Evolutionary conservation across 2,329 filamentous ascomycete genomes (phyloP).

Genomic region (Emergomyces orientalis): DNA sequence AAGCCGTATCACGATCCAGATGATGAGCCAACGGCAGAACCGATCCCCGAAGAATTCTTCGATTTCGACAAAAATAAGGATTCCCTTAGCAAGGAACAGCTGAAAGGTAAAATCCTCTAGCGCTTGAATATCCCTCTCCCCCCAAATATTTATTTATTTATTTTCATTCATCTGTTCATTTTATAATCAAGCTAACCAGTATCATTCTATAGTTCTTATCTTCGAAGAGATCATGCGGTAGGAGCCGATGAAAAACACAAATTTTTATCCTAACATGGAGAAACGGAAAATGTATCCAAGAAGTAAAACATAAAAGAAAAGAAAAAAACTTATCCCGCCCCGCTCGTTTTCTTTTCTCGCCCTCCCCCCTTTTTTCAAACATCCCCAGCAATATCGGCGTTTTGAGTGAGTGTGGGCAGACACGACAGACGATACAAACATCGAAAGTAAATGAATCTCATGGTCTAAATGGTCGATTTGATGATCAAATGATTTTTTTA

Average conservation of each 20-base stretch:
- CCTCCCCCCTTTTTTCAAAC: not conserved
- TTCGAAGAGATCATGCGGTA: conserved; percentile 91
- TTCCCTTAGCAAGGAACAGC: conserved; percentile 91
- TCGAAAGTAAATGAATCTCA: not conserved
- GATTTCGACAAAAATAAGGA: conserved; percentile 99
- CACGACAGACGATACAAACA: not conserved
- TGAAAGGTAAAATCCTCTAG: conserved; percentile 59
- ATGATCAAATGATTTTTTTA: not conserved
- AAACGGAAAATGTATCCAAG: not conserved
- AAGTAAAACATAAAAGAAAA: not conserved
- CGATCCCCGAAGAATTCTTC: conserved; percentile 98
- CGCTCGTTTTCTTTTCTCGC: not conserved
- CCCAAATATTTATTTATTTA: not conserved
- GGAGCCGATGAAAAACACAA: conserved; percentile 12
- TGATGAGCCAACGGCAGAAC: conserved; percentile 91
- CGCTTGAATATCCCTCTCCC: not conserved
- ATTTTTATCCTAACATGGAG: not conserved
- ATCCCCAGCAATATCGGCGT: not conserved
- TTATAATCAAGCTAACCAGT: conserved; percentile 15
- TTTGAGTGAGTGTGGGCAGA: not conserved
- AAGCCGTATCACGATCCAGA: conserved; percentile 99
- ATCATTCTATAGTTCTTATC: conserved; percentile 55
- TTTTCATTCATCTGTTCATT: not conserved
- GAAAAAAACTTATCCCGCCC: not conserved
- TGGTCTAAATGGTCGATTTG: not conserved